phyloP scores from a whole-genome alignment of 1,284 basidiomycete species.

The Sparassis latifolia region DNA sequence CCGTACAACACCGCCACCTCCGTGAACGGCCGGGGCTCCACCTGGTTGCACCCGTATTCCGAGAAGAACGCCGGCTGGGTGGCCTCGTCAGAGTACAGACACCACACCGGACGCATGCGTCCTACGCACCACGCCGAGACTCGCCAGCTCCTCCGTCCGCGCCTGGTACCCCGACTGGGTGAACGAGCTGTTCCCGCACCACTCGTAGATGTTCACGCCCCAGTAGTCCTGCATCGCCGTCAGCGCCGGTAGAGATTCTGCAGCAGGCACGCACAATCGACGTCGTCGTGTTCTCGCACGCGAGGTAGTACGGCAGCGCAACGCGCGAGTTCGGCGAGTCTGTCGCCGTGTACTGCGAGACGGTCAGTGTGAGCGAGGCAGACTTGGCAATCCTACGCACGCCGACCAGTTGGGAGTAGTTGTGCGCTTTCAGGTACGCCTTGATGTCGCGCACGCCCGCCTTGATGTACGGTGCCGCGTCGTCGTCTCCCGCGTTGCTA shows the following conservation, averaged over 20 bases:
- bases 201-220: constrained; percentile 9
- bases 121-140: not conserved
- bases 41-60: constrained; percentile 6
- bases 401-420: constrained; percentile 6
- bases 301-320: constrained; percentile 6
- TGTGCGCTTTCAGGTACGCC: constrained; percentile 2
- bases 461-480: constrained; percentile 7
- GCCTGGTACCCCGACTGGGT: constrained; percentile 3
- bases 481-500: constrained; percentile 1
- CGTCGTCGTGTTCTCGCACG: constrained; percentile 3
- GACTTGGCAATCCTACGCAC: no score
- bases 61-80: constrained; percentile 6
- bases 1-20: constrained; percentile 6
- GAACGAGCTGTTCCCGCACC: constrained; percentile 6
- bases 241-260: no score
- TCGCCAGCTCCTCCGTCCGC: constrained; percentile 4
- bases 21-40: constrained; percentile 3
- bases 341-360: constrained; percentile 2
- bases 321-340: constrained; percentile 7
- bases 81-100: not conserved
- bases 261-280: not conserved
- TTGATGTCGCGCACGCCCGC: constrained; percentile 7
- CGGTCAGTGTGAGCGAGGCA: no score
- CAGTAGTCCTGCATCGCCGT: constrained; percentile 2
- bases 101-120: not conserved